Conservation (phyloP, 345 rosid species). For the Linum usitatissimum region DNA sequence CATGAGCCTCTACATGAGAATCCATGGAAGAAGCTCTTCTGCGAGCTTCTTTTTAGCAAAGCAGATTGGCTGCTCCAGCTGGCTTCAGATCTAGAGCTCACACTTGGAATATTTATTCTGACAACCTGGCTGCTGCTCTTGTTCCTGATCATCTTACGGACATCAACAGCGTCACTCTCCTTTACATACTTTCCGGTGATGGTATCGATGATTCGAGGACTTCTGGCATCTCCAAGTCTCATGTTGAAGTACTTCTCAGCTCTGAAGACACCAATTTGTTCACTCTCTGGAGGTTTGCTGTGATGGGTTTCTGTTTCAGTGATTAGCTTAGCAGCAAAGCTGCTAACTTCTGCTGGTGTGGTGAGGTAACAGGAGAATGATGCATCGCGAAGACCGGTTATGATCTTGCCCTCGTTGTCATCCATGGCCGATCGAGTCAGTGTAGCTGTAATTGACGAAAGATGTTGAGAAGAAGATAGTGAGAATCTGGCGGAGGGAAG, state of each 20-base stretch:
- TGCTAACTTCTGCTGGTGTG: slow-evolving; percentile 17
- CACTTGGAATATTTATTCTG: neutral
- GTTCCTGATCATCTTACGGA: slow-evolving; percentile 9
- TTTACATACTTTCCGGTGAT: slow-evolving; percentile 7
- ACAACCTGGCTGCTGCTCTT: slow-evolving; percentile 14
- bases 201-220: slow-evolving; percentile 12
- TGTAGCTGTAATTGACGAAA: neutral
- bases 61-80: slow-evolving; percentile 40
- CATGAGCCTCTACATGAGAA: slow-evolving; percentile 45
- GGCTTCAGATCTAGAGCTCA: slow-evolving; percentile 40
- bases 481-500: neutral
- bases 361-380: slow-evolving; percentile 32
- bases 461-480: neutral
- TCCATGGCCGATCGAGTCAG: neutral
- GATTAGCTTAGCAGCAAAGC: slow-evolving; percentile 21
- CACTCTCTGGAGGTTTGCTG: slow-evolving; percentile 25
- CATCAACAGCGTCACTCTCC: slow-evolving; percentile 21
- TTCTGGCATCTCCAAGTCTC: slow-evolving; percentile 21
- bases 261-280: slow-evolving; percentile 32
- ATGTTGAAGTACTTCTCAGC: slow-evolving; percentile 51
- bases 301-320: slow-evolving; percentile 19
- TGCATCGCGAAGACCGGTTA: slow-evolving; percentile 23
- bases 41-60: slow-evolving; percentile 14
- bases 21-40: slow-evolving; percentile 27
- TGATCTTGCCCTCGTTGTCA: slow-evolving; percentile 10